Evolutionary conservation across 2,329 filamentous ascomycete genomes (phyloP).

Genomic region (Colletotrichum paranaense): DNA sequence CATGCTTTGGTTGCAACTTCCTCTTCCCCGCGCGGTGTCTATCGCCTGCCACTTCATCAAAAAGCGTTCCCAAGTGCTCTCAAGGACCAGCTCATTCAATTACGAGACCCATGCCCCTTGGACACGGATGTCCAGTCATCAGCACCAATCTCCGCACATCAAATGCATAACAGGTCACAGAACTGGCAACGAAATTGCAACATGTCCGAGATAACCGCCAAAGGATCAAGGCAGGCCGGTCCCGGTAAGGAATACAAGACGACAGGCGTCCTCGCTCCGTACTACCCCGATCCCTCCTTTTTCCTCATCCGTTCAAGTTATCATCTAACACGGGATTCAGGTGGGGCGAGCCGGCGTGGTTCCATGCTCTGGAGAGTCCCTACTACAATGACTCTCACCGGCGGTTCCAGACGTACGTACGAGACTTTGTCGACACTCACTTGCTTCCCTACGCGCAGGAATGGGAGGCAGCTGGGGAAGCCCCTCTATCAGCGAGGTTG

Average conservation of each 20-base stretch:
- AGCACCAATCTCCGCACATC: neutral
- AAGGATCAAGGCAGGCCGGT: neutral
- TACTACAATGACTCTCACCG: constrained; percentile 74
- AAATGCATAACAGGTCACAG: neutral
- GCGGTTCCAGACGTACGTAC: constrained; percentile 65
- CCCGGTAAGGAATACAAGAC: neutral
- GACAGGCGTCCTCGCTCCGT: constrained; percentile 15
- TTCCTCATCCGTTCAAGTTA: neutral
- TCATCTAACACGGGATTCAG: constrained; percentile 6
- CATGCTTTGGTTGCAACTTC: neutral
- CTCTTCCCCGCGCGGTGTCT: neutral
- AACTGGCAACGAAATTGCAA: neutral
- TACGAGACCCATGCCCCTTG: neutral
- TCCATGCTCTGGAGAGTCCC: constrained; percentile 49
- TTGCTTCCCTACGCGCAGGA: constrained; percentile 69
- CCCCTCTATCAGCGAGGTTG: constrained; percentile 54
- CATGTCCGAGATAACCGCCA: neutral
- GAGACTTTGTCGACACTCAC: constrained; percentile 68
- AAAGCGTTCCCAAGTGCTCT: neutral
- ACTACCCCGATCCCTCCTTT: neutral
- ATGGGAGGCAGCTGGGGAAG: constrained; percentile 70
- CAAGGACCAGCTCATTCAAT: neutral
- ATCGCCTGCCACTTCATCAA: neutral
- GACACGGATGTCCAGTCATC: neutral
- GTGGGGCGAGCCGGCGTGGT: constrained; percentile 44